A percentile compares a stretch with the other conserved stretches of the same genome.
phyloP scores from a whole-genome alignment of 805 yeast species.

The Yarrowia sp. region DNA sequence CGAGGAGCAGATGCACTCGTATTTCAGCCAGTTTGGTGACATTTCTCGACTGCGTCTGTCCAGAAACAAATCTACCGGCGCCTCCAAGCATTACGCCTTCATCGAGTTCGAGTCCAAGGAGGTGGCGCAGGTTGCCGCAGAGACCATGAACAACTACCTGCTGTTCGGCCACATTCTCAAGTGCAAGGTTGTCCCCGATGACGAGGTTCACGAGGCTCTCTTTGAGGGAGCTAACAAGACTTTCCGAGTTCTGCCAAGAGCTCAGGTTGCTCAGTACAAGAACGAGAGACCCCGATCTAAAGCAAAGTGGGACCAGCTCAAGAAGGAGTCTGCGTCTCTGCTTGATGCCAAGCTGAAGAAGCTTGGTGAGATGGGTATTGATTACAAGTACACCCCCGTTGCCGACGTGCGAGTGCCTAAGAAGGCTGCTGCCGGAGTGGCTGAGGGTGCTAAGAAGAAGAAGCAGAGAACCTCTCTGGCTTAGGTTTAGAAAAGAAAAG shows the following conservation, averaged over 20 bases:
- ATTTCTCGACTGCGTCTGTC: slow-evolving; percentile 80
- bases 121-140: slow-evolving; percentile 88
- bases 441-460: slow-evolving; percentile 41
- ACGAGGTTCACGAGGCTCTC: slow-evolving; percentile 55
- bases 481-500: slow-evolving; percentile 8
- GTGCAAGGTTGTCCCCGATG: slow-evolving; percentile 61
- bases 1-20: slow-evolving; percentile 71
- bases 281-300: slow-evolving; percentile 65
- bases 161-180: slow-evolving; percentile 85
- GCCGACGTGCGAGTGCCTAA: slow-evolving; percentile 37
- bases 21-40: slow-evolving; percentile 90
- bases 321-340: slow-evolving; percentile 55
- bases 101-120: slow-evolving; percentile 77
- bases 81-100: slow-evolving; percentile 89
- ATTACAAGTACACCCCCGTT: slow-evolving; percentile 50
- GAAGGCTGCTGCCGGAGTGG: slow-evolving; percentile 35
- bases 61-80: slow-evolving; percentile 88
- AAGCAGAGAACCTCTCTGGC: slow-evolving; percentile 39
- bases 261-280: slow-evolving; percentile 58
- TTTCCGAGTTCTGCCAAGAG: slow-evolving; percentile 67
- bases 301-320: slow-evolving; percentile 63
- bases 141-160: slow-evolving; percentile 94
- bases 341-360: slow-evolving; percentile 56
- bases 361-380: slow-evolving; percentile 65
- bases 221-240: slow-evolving; percentile 64